These are phyloP conservation scores for Ajuga reptans DNA, from an alignment of 305 asterid genomes.

Conservation along the genomic window DNA sequence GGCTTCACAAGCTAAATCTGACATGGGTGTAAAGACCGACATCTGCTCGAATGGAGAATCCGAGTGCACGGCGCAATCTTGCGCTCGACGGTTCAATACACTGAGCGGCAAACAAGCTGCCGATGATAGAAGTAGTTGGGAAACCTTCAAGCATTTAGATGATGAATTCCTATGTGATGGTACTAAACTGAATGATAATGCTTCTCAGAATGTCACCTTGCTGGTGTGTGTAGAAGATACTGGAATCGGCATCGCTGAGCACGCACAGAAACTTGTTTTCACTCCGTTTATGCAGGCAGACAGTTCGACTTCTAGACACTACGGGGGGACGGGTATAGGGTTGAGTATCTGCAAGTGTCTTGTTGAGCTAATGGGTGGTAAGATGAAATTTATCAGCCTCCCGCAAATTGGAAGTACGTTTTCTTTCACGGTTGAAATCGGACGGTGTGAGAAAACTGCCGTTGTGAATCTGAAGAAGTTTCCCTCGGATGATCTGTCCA, in stretches of 20 bases:
- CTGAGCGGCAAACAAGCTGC: conserved; percentile 83
- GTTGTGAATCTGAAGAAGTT: conserved; percentile 39
- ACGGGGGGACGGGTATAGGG: conserved; percentile 95
- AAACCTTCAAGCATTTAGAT: conserved; percentile 45
- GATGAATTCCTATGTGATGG: conserved; percentile 31
- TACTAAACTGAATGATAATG: conserved; percentile 23
- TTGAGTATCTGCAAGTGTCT: conserved; percentile 87
- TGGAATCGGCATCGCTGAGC: conserved; percentile 75
- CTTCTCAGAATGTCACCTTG: conserved; percentile 39
- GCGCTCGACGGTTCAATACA: conserved; percentile 39
- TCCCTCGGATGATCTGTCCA: conserved; percentile 46
- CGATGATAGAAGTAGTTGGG: conserved; percentile 69
- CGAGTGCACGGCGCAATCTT: conserved; percentile 30
- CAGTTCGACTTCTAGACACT: conserved; percentile 83
- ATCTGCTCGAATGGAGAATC: conserved; percentile 38
- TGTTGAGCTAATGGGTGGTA: conserved; percentile 90
- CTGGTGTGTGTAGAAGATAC: conserved; percentile 84
- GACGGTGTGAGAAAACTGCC: conserved; percentile 35
- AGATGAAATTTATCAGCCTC: conserved; percentile 62
- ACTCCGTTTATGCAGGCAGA: conserved; percentile 98
- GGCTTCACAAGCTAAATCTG: conserved; percentile 50
- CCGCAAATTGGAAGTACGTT: conserved; percentile 84
- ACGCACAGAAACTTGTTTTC: conserved; percentile 66
- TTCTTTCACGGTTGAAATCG: conserved; percentile 56
- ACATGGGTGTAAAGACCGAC: conserved; percentile 28